These are phyloP conservation scores for Fagus crenata DNA, from an alignment of 306 rosid species.

Conservation along the genomic window DNA sequence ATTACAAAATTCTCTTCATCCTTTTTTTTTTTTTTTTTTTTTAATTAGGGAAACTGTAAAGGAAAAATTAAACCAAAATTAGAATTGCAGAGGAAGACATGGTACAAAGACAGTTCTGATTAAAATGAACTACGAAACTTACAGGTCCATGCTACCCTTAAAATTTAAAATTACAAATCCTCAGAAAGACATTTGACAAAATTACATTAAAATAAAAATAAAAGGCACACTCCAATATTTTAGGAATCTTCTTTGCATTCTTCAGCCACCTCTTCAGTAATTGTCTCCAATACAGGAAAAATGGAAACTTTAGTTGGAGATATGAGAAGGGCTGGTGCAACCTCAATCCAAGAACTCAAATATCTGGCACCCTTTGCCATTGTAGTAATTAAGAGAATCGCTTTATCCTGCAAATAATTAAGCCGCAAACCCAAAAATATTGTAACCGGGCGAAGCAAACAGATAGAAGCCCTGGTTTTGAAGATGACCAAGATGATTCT, in stretches of 20 bases:
- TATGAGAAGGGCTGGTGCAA: conserved; percentile 49
- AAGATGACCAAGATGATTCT: no score
- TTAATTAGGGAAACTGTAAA: no score
- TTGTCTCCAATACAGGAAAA: conserved; percentile 56
- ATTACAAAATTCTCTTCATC: neutral
- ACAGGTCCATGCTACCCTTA: no score
- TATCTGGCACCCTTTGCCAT: conserved; percentile 40
- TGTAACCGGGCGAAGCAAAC: no score
- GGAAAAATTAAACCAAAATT: no score
- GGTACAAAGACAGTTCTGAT: neutral
- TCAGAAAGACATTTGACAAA: neutral
- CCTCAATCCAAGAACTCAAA: conserved; percentile 46
- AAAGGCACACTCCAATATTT: neutral
- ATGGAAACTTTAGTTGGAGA: conserved; percentile 36
- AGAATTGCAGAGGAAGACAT: neutral
- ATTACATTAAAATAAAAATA: no score
- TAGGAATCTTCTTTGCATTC: conserved; percentile 15
- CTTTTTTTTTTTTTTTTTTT: no score
- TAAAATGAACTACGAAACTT: neutral
- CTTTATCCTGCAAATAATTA: neutral
- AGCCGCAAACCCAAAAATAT: no score
- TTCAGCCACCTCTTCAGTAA: conserved; percentile 49
- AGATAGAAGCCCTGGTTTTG: no score
- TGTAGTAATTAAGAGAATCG: neutral
- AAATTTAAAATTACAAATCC: neutral